phyloP scores from a whole-genome alignment of 2,329 filamentous ascomycete species.

The Aspergillus sp. region DNA sequence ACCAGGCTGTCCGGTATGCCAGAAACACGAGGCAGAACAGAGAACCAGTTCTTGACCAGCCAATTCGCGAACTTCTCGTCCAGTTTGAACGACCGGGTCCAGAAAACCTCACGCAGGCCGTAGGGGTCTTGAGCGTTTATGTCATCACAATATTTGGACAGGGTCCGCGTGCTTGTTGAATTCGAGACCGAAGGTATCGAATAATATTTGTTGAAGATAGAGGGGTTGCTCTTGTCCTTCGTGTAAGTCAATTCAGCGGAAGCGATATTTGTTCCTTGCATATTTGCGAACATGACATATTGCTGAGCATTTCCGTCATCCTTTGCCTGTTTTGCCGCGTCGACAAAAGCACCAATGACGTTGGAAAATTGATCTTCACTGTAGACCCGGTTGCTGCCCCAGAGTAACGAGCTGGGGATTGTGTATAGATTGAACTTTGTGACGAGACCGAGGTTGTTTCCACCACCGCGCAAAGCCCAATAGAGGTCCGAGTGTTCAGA shows the following conservation, averaged over 20 bases:
- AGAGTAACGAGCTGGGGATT: constrained; percentile 38
- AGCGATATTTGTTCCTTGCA: constrained; percentile 27
- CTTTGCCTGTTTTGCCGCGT: constrained; percentile 22
- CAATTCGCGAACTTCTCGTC: constrained; percentile 28
- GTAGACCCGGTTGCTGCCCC: constrained; percentile 39
- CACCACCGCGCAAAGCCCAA: constrained; percentile 43
- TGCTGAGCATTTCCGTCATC: constrained; percentile 36
- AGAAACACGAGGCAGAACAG: not conserved
- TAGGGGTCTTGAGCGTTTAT: constrained; percentile 34
- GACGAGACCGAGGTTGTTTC: constrained; percentile 41
- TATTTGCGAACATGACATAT: constrained; percentile 33
- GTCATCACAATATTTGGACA: constrained; percentile 35
- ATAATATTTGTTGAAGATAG: constrained; percentile 41
- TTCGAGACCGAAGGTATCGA: constrained; percentile 31
- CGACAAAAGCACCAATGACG: constrained; percentile 33
- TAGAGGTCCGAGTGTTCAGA: constrained; percentile 37
- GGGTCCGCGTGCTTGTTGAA: constrained; percentile 27
- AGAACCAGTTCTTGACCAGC: constrained; percentile 6
- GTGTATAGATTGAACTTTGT: constrained; percentile 44
- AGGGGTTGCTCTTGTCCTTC: constrained; percentile 35
- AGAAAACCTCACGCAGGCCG: constrained; percentile 34
- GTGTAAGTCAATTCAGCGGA: constrained; percentile 39
- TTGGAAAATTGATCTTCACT: constrained; percentile 26
- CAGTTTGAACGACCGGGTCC: constrained; percentile 33
- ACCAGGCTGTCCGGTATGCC: not conserved